These are phyloP conservation scores for Botrytis galanthina DNA, from an alignment of 2,329 filamentous ascomycete genomes.

Conservation along the genomic window DNA sequence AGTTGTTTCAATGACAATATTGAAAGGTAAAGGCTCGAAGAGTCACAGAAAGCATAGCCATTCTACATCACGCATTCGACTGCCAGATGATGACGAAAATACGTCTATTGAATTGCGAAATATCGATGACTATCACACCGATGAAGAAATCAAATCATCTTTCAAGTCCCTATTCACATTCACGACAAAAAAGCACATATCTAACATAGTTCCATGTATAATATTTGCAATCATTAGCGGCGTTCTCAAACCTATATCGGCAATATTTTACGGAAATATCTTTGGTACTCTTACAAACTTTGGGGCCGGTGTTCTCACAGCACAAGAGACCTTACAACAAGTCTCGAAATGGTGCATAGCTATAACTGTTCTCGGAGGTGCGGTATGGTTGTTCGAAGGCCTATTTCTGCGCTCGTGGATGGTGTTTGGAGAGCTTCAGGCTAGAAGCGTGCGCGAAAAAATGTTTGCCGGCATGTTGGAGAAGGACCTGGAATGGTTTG, in stretches of 20 bases:
- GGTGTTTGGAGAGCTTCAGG: slow-evolving; percentile 77
- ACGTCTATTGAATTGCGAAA: slow-evolving; percentile 17
- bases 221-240: slow-evolving; percentile 58
- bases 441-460: slow-evolving; percentile 58
- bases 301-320: slow-evolving; percentile 53
- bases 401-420: slow-evolving; percentile 70
- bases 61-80: not conserved
- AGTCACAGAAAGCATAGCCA: not conserved
- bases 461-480: slow-evolving; percentile 68
- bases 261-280: slow-evolving; percentile 70
- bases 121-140: not conserved
- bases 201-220: slow-evolving; percentile 54
- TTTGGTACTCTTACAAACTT: slow-evolving; percentile 70
- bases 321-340: slow-evolving; percentile 51
- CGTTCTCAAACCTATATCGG: slow-evolving; percentile 60
- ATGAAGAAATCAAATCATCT: slow-evolving; percentile 24
- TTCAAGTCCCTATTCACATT: slow-evolving; percentile 63
- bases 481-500: slow-evolving; percentile 81
- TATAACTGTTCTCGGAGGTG: slow-evolving; percentile 60
- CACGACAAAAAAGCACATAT: slow-evolving; percentile 59
- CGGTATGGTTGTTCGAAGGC: slow-evolving; percentile 65
- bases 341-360: slow-evolving; percentile 61
- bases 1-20: slow-evolving; percentile 8
- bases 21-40: slow-evolving; percentile 2
- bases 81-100: slow-evolving; percentile 2